Conservation (phyloP, 495 filamentous ascomycete genomes). For the Aspergillus steynii region DNA sequence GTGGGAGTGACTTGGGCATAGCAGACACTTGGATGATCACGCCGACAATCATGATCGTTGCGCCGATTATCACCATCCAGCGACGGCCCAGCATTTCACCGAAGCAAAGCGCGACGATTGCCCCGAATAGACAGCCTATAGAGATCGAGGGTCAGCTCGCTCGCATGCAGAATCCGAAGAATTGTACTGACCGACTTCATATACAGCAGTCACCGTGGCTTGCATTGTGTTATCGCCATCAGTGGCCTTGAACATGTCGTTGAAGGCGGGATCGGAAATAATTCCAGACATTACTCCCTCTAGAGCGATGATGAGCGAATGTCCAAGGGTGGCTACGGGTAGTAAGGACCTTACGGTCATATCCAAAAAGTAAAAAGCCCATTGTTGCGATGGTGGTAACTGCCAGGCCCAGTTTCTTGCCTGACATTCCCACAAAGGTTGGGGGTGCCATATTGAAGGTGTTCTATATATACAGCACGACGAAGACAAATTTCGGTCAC, state of each 20-base stretch:
- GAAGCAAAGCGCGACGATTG: conserved; percentile 61
- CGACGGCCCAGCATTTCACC: conserved; percentile 67
- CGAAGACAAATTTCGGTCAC: not conserved
- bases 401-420: conserved; percentile 55
- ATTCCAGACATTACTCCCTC: conserved; percentile 71
- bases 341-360: conserved; percentile 42
- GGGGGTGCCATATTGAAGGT: conserved; percentile 30
- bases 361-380: conserved; percentile 69
- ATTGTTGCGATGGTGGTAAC: conserved; percentile 64
- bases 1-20: conserved; percentile 26
- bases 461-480: not conserved
- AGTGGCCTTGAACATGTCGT: conserved; percentile 62
- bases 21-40: conserved; percentile 66
- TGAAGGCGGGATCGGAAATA: conserved; percentile 67
- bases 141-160: conserved; percentile 27
- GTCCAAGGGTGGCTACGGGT: not conserved
- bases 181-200: conserved; percentile 56
- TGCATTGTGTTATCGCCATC: conserved; percentile 64
- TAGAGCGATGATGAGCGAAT: conserved; percentile 2
- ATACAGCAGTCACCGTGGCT: conserved; percentile 74
- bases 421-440: conserved; percentile 59
- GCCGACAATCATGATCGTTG: conserved; percentile 70
- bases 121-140: conserved; percentile 68
- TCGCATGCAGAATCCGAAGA: not conserved
- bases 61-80: conserved; percentile 58